These are phyloP conservation scores for Aureobasidium musti DNA, from an alignment of 2,329 filamentous ascomycete species.

Conservation along the genomic window DNA sequence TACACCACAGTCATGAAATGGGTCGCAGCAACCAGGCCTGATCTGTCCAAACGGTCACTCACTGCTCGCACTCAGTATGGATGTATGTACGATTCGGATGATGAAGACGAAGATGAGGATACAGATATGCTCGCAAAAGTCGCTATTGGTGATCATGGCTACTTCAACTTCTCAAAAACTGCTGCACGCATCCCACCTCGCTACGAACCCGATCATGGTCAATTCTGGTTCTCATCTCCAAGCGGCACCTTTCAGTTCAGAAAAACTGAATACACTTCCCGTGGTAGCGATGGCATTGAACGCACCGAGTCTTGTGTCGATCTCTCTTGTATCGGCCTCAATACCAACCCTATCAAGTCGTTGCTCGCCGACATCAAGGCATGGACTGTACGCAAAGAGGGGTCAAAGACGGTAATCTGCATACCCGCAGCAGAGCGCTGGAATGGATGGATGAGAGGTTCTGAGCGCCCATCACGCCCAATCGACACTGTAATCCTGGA, in stretches of 20 bases:
- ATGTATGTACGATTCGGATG: conserved; percentile 39
- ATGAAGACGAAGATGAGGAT: conserved; percentile 39
- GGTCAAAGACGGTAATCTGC: conserved; percentile 50
- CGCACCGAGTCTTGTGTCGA: conserved; percentile 37
- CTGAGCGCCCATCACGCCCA: conserved; percentile 64
- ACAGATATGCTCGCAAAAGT: conserved; percentile 32
- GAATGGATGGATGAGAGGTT: conserved; percentile 47
- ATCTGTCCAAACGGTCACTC: conserved; percentile 43
- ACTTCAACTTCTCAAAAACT: conserved; percentile 56
- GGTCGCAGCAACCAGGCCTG: conserved; percentile 47
- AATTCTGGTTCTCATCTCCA: conserved; percentile 44
- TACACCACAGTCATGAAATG: conserved; percentile 49
- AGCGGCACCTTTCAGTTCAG: conserved; percentile 36
- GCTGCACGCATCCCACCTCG: conserved; percentile 50
- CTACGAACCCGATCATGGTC: conserved; percentile 54
- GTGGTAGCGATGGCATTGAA: neutral
- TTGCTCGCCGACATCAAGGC: conserved; percentile 50
- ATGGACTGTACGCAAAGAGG: conserved; percentile 48
- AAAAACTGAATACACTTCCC: neutral
- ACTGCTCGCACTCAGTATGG: conserved; percentile 47
- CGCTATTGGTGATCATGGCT: conserved; percentile 45
- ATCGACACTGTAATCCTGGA: conserved; percentile 77
- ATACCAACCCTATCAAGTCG: conserved; percentile 52
- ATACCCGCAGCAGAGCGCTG: conserved; percentile 44
- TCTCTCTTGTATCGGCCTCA: conserved; percentile 52